Evolutionary conservation across 768 basidiomycete genomes (phyloP), one percentile per base, ranked within the genome.

Genomic region (Lactarius hengduanensis): DNA sequence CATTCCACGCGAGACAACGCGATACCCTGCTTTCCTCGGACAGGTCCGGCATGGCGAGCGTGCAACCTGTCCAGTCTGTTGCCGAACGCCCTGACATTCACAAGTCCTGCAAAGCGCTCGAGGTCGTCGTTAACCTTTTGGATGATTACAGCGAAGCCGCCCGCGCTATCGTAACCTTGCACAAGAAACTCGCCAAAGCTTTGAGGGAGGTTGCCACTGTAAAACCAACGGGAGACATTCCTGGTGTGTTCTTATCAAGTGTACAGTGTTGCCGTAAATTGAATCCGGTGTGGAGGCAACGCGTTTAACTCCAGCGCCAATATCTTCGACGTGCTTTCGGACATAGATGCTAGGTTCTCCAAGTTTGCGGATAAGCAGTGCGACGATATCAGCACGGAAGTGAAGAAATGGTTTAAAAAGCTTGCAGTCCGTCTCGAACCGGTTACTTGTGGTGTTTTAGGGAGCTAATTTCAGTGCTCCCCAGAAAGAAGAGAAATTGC

Each of bases 321-420:
- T 62, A 81, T 94, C 53, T 89, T 91, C 73, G 91, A 94, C 59
- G 78, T 82, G 18, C 77, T 91, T 56, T 82, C 84, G 2, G 90
- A 92, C 34, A 82, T 92, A 60, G 88, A 92, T 71, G 65, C 78
- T 69, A 93, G 90, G 78, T 92, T 91, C 75, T 83, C 84, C 50
- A 92, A 89, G 77, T 73, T 89, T 67, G 83, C 83, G 15, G 88
- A 90, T 70, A 91, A 85, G 76, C 91, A 93, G 69, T 90, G 86
- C 66, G 85, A 87, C 67, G 72, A 64, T 26, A 78, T 91, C 59
- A 86, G 84, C 69, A 75, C 78, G 36, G 91, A 92, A 69, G 85
- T 91, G 50, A 89, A 86, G 80, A 93, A 90, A 72, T 92, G 91
- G 90, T 87, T 92, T 80, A 92, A 90, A 84, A 91, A 87, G 75